Evolutionary conservation across 495 filamentous ascomycete species (phyloP), one percentile per base, ranked within the genome.

Genomic region (Tuber borchii): DNA sequence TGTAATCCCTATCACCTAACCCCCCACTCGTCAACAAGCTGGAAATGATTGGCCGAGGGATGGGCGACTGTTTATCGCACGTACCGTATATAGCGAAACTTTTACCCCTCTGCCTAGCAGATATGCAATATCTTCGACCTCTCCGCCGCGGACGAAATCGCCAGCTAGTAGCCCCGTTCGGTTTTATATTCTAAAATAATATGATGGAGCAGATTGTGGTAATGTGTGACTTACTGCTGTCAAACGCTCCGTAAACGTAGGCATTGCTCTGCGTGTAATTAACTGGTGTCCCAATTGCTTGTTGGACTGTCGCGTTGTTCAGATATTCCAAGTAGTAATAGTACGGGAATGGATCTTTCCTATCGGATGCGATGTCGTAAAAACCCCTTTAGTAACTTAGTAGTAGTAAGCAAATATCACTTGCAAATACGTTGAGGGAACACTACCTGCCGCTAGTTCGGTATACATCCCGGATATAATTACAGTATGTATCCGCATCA

Each of bases 81-180:
- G 89, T 88, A 20, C 89, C 92, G 77, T 92, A 93, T 56, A 93
- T 85, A 10, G 86, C 19, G 89, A 88, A 5, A 94, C 89, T 71
- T 90, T 89, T 79, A 93, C 87, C 7, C 87, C 87, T 20, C 84
- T 84, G 40, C 87, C 84, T 8, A 91, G 84, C 5, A 90, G 76
- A 48, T 88, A 87, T 14, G 84, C 85, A 16, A 91, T 74, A 69
- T 88, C 86, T 42, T 87, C 85, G 2, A 90, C 78, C 72, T 87
- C 87, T 34, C 82, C 82, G 31, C 88, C 88, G 51, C 80, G 86
- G 22, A 86, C 81, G 71, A 77, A 78, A 70, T 86, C 85, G 65
- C 84, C 85, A 69, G 83, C 84, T 76, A 56, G 20, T 37, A 77
- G 40, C 46, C 81, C 56, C 73, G 12, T 46, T 79, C 7, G 75